A percentile compares a stretch with the other conserved stretches of the same genome.
phyloP scores from a whole-genome alignment of 2,329 filamentous ascomycete species.

The Hypoxylon sp. region DNA sequence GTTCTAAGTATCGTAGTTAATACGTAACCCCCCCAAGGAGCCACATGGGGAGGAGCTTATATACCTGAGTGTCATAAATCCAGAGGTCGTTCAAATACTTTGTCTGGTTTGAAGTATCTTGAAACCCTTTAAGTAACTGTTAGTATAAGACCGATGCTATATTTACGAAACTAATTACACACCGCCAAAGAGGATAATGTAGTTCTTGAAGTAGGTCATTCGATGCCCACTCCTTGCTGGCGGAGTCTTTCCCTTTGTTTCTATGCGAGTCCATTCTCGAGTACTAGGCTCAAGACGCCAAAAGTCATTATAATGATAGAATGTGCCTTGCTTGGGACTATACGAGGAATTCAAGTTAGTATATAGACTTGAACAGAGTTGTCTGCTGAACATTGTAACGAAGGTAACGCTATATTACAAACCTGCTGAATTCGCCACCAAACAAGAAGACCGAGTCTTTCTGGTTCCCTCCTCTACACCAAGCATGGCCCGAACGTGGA shows the following conservation, averaged over 20 bases:
- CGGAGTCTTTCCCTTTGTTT: slow-evolving; percentile 81
- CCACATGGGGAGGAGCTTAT: neutral
- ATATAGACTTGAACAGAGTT: slow-evolving; percentile 4
- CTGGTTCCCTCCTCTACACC: slow-evolving; percentile 87
- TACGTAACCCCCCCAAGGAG: slow-evolving; percentile 1
- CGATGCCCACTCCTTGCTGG: slow-evolving; percentile 90
- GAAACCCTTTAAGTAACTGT: slow-evolving; percentile 69
- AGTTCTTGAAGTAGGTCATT: slow-evolving; percentile 98
- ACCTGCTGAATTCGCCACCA: slow-evolving; percentile 92
- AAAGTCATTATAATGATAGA: slow-evolving; percentile 99
- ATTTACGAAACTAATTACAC: slow-evolving; percentile 14
- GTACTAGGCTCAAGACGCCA: slow-evolving; percentile 88
- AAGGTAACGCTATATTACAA: slow-evolving; percentile 31
- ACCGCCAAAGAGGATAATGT: slow-evolving; percentile 91
- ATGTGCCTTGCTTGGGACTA: slow-evolving; percentile 91
- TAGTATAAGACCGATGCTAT: slow-evolving; percentile 16
- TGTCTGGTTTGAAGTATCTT: slow-evolving; percentile 94
- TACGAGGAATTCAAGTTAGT: slow-evolving; percentile 2
- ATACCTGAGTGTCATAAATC: slow-evolving; percentile 83
- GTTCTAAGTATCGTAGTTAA: slow-evolving; percentile 60
- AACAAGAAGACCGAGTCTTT: slow-evolving; percentile 89
- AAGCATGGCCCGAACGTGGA: slow-evolving; percentile 92
- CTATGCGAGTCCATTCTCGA: slow-evolving; percentile 91
- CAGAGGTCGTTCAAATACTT: slow-evolving; percentile 94
- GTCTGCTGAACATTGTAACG: neutral